Evolutionary conservation across 1,284 basidiomycete species (phyloP), one percentile per base, ranked within the genome.

Genomic region (Ganoderma multipileum): DNA sequence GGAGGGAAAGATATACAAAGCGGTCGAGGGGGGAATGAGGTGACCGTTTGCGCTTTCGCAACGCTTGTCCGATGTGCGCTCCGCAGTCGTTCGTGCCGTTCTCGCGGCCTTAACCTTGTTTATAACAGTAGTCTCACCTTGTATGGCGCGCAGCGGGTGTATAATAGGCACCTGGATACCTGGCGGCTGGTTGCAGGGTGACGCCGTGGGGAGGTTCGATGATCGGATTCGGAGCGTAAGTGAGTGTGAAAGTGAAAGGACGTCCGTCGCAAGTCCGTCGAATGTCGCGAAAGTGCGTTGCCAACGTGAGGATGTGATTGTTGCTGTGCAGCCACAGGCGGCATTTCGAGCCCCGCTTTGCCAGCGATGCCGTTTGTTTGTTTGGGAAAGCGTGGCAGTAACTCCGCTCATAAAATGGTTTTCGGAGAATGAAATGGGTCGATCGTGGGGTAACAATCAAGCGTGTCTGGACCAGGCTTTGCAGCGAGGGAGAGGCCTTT

Each of bases 1-100:
- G 64, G 88, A 88, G 55, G 90, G 89, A 9, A 91, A 92, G 76
- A 80, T 83, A 61, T 95, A 95, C 83, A 93, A 92, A 79, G 83
- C 85, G 20, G 87, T 95, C 4, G 93, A 93, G 73, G 87, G 86
- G 39, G 89, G 86, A 50, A 87, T 89, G 87, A 80, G 83, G 68
- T 75, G 69, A 72, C 44, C 8, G 61, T 62, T 26, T 14, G 14
- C 58, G 12, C n/a, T 18, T 38, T 39, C 36, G n/a, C n/a, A n/a
- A n/a, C n/a, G 58, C 39, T 1, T 50, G 36, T 60, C 36, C 23
- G 58, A 41, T 39, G 58, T 16, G 38, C 38, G 58, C 38, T 42
- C n/a, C 58, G 58, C 58, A 60, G 58, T 39, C 58, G 36, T 41
- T n/a, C 2, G 18, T 20, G 52, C 52, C 47, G n/a, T 38, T n/a